phyloP scores from a whole-genome alignment of 495 filamentous ascomycete genomes.

The Neurospora africana region DNA sequence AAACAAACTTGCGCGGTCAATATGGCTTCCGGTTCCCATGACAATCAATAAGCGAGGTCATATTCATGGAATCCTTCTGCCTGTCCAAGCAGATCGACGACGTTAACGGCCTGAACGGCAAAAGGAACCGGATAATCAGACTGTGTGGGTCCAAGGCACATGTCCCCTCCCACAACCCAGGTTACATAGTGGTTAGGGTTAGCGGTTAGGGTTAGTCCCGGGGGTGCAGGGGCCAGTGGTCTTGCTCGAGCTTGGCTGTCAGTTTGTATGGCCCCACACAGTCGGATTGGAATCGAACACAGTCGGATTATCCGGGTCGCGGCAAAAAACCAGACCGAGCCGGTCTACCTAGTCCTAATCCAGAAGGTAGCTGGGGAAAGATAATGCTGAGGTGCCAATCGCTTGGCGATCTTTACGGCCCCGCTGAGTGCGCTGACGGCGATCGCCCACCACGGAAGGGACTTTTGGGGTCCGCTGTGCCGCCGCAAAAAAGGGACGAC shows the following conservation, averaged over 20 bases:
- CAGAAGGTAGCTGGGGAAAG: not conserved
- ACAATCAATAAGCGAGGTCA: not conserved
- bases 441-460: not conserved
- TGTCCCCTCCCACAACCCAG: no score
- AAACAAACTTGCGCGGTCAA: not conserved
- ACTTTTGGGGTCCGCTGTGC: not conserved
- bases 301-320: no score
- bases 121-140: no score
- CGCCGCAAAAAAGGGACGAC: no score
- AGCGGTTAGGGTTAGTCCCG: no score
- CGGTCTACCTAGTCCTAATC: not conserved
- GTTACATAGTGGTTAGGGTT: no score
- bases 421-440: not conserved
- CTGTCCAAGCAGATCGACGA: not conserved
- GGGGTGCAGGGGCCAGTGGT: no score
- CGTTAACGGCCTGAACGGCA: no score
- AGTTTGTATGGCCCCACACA: no score
- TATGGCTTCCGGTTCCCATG: not conserved
- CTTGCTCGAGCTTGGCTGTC: no score
- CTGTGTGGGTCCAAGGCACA: no score
- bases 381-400: not conserved
- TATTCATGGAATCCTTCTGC: not conserved
- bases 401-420: not conserved
- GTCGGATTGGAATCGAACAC: no score
- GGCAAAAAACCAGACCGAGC: not conserved